A percentile compares a stretch with the other conserved stretches of the same genome.
Conservation (phyloP, 768 basidiomycete species). For the button mushroom (Agaricus bisporus) region DNA sequence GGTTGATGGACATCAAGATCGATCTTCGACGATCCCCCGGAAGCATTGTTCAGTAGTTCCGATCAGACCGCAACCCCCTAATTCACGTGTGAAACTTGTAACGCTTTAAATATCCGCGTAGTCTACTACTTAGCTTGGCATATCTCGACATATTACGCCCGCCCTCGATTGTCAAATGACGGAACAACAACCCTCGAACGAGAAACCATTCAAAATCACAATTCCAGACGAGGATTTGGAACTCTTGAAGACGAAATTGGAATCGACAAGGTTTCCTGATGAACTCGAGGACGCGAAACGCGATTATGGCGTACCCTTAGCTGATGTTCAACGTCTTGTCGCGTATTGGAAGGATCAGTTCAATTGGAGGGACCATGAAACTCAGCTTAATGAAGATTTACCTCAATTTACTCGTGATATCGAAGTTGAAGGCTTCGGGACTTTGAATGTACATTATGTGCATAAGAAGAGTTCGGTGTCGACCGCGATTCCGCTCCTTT, state of each 20-base stretch:
- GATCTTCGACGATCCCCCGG: too few relatives aligned
- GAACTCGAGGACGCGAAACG: slow-evolving; percentile 28
- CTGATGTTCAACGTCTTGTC: slow-evolving; percentile 38
- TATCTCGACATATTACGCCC: background rate
- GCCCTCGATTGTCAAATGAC: too few relatives aligned
- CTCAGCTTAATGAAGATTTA: slow-evolving; percentile 39
- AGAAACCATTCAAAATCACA: slow-evolving; percentile 32
- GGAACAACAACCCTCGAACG: slow-evolving; percentile 4
- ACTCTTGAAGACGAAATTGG: slow-evolving; percentile 31
- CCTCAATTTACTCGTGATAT: slow-evolving; percentile 53
- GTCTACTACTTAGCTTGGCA: too few relatives aligned
- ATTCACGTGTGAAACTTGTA: too few relatives aligned
- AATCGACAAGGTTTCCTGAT: slow-evolving; percentile 33
- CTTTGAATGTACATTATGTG: slow-evolving; percentile 46
- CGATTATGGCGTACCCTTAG: slow-evolving; percentile 43
- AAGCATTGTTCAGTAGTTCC: too few relatives aligned
- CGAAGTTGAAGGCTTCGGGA: slow-evolving; percentile 37
- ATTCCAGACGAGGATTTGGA: slow-evolving; percentile 30
- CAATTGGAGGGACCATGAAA: slow-evolving; percentile 49
- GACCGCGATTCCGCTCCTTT: slow-evolving; percentile 36
- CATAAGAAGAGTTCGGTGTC: slow-evolving; percentile 39
- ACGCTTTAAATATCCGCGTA: background rate
- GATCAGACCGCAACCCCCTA: too few relatives aligned
- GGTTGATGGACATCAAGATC: too few relatives aligned
- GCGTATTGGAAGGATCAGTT: slow-evolving; percentile 42